A percentile compares a stretch with the other conserved stretches of the same genome.
These are phyloP conservation scores for Trichoderma hamatum DNA, from an alignment of 2,329 filamentous ascomycete genomes.

Conservation along the genomic window DNA sequence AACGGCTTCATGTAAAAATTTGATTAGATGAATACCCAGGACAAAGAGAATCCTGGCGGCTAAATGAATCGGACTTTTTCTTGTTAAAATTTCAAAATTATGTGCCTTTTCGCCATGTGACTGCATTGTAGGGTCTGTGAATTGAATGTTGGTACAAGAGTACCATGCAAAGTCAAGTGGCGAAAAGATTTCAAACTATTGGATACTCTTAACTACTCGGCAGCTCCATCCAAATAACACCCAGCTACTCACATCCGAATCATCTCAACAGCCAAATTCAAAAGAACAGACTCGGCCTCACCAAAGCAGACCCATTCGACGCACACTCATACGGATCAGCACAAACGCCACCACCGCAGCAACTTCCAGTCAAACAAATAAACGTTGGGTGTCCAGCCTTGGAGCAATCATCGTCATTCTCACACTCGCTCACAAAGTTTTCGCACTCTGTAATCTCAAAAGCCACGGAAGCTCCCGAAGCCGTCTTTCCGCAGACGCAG, in stretches of 20 bases:
- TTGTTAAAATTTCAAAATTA: slow-evolving; percentile 18
- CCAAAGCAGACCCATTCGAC: slow-evolving; percentile 38
- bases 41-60: slow-evolving; percentile 34
- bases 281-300: slow-evolving; percentile 30
- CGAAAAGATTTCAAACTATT: neutral
- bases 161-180: neutral
- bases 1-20: slow-evolving; percentile 44
- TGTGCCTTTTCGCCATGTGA: neutral
- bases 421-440: slow-evolving; percentile 38
- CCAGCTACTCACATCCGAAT: neutral
- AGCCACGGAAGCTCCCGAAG: slow-evolving; percentile 34
- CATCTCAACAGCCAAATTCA: neutral
- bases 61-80: slow-evolving; percentile 35
- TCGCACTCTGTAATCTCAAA: slow-evolving; percentile 42
- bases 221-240: neutral
- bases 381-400: slow-evolving; percentile 33
- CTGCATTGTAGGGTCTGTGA: neutral
- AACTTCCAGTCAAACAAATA: slow-evolving; percentile 42
- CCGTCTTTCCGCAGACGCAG: slow-evolving; percentile 43
- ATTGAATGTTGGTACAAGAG: neutral
- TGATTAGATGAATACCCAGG: slow-evolving; percentile 44
- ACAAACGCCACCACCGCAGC: slow-evolving; percentile 42
- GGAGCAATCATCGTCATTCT: slow-evolving; percentile 36
- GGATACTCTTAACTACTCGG: neutral
- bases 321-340: slow-evolving; percentile 44